Base-by-base conservation (phyloP, 768 basidiomycete genomes). In the Tricholoma bakamatsutake region DNA sequence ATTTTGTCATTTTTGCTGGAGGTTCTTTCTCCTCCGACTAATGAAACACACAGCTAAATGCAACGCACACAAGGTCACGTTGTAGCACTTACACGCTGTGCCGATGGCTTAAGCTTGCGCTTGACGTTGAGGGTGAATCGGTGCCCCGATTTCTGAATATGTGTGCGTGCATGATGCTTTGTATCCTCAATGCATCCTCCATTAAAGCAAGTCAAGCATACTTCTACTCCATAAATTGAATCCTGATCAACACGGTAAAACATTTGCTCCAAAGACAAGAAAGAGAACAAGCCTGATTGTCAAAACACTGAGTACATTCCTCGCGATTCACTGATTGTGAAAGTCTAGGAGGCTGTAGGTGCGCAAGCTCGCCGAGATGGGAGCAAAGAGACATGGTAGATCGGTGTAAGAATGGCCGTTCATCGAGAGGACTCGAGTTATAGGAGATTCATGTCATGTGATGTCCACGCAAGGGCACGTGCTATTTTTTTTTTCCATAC, bases 261-360 rank as follows among this genome's bases (percentile, higher is more conserved):
- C 24, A 56, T 24, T 51, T 24, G 5, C 30, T 48, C 5, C 48
- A 48, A 42, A 18, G 46, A 31, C 15, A 49, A 40, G 24, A 40
- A 35, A 28, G 4, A 28, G 48, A 33, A 65, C 68, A 56, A 30
- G 87, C 93, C 82, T 98, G 95, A 64, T 82, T 84, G 69, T 98
- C 95, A 67, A 98, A 99, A 66, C 96, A 99, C 57, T 95, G 93
- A 0, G 95, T 97, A 66, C 96, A 99, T 70, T 98, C 95, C 71
- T 97, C 93, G 7, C 94, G 75, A 62, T 94, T 86, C 0, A 93
- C 90, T 0, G 80, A 80, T 58, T 93, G 87, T 4, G 81, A 84
- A 0, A 87, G 71, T 48, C 70, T 79, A 0, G 91, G 90, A 0
- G 75, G 75, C 34, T 74, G 68, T 0, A 92, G 71, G 11, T 62